Evolutionary conservation across 352 stramenopile genomes (phyloP), one percentile per base, ranked within the genome.

Genomic region (Saprolegnia parasitica): DNA sequence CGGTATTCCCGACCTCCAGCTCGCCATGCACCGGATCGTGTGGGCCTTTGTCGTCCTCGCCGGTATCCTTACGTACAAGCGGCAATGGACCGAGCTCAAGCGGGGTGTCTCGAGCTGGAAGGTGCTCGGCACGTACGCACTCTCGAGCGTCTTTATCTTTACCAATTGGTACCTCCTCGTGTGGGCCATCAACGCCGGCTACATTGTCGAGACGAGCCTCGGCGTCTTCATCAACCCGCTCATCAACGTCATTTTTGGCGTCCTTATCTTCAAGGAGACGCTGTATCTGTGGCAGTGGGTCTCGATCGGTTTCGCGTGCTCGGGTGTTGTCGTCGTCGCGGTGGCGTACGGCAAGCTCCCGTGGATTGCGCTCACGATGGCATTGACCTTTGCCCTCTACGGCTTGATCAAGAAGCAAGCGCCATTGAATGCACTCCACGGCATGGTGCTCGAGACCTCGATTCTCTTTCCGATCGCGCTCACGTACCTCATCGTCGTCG

Each of bases 331-430:
- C 15, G 63, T 70, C 21, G 37, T 60, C 16, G 63, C 63, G 8
- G 52, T 70, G 15, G 63, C 63, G 49, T 70, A 70, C 54, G 63
- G 63, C 37, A 47, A 62, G 35, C 50, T 70, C 40, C 63, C 63
- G 5, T 70, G 63, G 63, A 56, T 70, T 39, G 63, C 63, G 8
- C 32, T 70, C 16, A 70, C 63, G 32, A n/a, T 62, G 16, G 21
- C 20, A 18, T 21, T 37, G 20, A 57, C 49, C 10, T 70, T 70
- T 57, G 63, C 16, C 4, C 35, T 60, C 8, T 70, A 70, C 24
- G 54, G 63, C 20, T 18, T 70, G 6, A 35, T 70, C 42, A 70
- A 70, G 63, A 70, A 60, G 21, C 61, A 57, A 37, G 63, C 63
- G 35, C 63, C 42, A 16, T 26, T 70, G 5, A 20, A 20, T 10